Evolutionary conservation across 805 yeast species (phyloP).

Genomic region (Jamesozyma spencerorum): DNA sequence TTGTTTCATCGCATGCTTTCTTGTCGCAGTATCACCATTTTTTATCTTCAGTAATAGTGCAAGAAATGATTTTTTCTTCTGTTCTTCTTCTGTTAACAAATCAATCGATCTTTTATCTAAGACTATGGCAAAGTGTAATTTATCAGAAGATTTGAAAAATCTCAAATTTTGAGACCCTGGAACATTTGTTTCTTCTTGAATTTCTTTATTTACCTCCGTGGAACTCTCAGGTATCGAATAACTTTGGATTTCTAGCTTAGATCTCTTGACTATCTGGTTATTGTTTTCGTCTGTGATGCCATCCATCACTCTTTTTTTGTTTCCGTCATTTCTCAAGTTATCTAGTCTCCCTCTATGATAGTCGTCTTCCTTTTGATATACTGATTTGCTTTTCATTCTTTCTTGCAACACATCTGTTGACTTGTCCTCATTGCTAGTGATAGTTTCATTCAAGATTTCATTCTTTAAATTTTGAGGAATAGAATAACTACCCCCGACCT

Average conservation of each 20-base stretch:
- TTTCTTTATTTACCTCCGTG: constrained; percentile 17
- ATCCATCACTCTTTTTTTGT: constrained; percentile 34
- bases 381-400: constrained; percentile 20
- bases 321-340: constrained; percentile 25
- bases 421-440: constrained; percentile 9
- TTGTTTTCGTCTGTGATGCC: constrained; percentile 19
- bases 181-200: constrained; percentile 40
- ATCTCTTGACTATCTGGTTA: constrained; percentile 10
- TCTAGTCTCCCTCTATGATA: constrained; percentile 38
- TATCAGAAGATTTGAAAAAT: constrained; percentile 63
- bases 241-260: constrained; percentile 32
- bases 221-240: constrained; percentile 48
- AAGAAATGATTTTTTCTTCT: constrained; percentile 52
- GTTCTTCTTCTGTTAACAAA: constrained; percentile 41
- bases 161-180: constrained; percentile 61
- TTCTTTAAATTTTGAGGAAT: constrained; percentile 30
- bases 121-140: constrained; percentile 59
- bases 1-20: constrained; percentile 62
- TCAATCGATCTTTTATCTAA: constrained; percentile 30
- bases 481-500: constrained; percentile 34
- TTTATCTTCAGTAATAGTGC: constrained; percentile 58
- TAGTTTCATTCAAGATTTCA: constrained; percentile 21
- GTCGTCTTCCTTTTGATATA: constrained; percentile 35
- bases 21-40: constrained; percentile 60
- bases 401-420: constrained; percentile 24